Percentiles rank a stretch among this genome's conserved stretches.
Conservation (phyloP, 1,139 yeast species). For the Wickerhamomyces sp. region DNA sequence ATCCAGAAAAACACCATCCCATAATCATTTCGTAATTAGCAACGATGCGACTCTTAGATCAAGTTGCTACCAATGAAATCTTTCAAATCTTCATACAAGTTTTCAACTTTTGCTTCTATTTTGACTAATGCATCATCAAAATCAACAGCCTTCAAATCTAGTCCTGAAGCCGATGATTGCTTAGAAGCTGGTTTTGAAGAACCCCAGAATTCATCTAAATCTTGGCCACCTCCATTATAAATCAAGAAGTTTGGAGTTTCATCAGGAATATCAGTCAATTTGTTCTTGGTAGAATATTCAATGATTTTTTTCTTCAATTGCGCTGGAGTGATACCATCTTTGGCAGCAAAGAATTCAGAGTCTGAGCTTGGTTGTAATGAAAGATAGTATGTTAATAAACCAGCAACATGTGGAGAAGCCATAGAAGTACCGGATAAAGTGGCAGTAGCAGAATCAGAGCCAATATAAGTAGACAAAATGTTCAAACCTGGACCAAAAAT, state of each 20-base stretch:
- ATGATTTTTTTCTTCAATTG: conserved; percentile 87
- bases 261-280: conserved; percentile 65
- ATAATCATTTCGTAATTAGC: neutral
- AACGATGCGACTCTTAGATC: neutral
- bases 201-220: conserved; percentile 30
- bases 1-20: too few relatives aligned
- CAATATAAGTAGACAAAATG: conserved; percentile 80
- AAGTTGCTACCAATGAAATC: neutral
- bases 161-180: too few relatives aligned
- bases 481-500: conserved; percentile 83
- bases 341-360: conserved; percentile 63
- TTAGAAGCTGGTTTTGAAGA: too few relatives aligned
- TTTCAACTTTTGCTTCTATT: neutral
- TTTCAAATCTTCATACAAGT: conserved; percentile 1
- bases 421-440: conserved; percentile 96
- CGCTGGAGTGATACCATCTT: conserved; percentile 68
- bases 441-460: conserved; percentile 79
- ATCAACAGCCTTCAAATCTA: neutral
- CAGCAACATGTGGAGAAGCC: conserved; percentile 98
- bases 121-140: neutral
- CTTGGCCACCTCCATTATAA: conserved; percentile 90
- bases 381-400: conserved; percentile 81
- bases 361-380: conserved; percentile 85
- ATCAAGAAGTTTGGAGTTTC: conserved; percentile 88
- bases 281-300: conserved; percentile 68